Base-by-base conservation (phyloP, 1,284 basidiomycete species). In the Crepidotus sp. region DNA sequence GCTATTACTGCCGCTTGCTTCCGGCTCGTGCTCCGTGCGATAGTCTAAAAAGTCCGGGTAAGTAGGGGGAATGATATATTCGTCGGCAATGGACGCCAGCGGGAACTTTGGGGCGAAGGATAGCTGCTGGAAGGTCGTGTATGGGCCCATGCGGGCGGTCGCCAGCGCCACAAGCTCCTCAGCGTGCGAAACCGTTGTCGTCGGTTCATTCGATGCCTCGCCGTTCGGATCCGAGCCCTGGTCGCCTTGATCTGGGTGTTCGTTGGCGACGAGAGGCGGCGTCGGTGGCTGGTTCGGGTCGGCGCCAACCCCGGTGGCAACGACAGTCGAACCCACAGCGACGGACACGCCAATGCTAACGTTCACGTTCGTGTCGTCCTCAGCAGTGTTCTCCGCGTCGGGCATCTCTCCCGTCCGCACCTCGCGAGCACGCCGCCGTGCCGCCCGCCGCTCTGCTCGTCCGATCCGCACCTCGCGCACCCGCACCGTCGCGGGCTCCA, bases 391-490 rank as follows among this genome's bases (percentile, higher is more conserved):
- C 27, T 73, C 71, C 35, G 63, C 65, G 21, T 74, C 73, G 36
- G 67, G 55, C 10, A 60, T 55, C 18, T 77, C 76, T 13, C 76
- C 76, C 18, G 65, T 61, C 39, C 77, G 69, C 6, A 73, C 70
- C 60, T 80, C 79, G 49, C 86, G 70, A 31, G 82, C 77, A 52
- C 86, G 68, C 45, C 87, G 71, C 31, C 88, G 71, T 19, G 87
- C 87, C 14, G 87, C 86, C 47, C 88, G 67, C 31, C 88, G 76
- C 60, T 91, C 88, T 3, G 85, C 84, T 4, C 89, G 76, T 11
- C 86, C 88, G 36, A 92, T 88, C 32, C 89, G 73, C 18, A 92
- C 88, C 60, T 92, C 89, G 5, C 88, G 78, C n/a, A 92, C 88
- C 19, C 88, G 74, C 15, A 92, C 88, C 1, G 89, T 92, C 3